Evolutionary conservation across 371 early-diverging fungal species (phyloP).

Genomic region (Batrachochytrium dendrobatidis): DNA sequence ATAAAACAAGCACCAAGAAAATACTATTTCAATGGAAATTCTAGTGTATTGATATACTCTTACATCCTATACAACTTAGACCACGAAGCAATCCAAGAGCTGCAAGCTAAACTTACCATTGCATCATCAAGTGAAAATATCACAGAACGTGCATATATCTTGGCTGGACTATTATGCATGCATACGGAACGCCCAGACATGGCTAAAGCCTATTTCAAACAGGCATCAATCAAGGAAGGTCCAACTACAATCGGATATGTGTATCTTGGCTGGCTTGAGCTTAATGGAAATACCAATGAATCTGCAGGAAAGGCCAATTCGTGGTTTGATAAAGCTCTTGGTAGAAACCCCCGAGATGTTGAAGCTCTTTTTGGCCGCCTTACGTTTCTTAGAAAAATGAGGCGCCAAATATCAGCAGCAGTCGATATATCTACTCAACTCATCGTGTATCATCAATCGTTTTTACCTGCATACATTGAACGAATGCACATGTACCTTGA

Average conservation of each 20-base stretch:
- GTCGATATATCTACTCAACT: constrained; percentile 38
- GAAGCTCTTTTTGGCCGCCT: constrained; percentile 36
- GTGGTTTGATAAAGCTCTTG: constrained; percentile 40
- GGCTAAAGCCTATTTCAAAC: constrained; percentile 20
- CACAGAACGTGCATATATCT: constrained; percentile 19
- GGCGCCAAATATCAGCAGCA: constrained; percentile 27
- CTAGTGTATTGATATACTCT: too few species aligned
- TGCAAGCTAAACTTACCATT: constrained; percentile 40
- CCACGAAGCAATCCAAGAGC: constrained; percentile 36
- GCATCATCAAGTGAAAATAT: constrained; percentile 15
- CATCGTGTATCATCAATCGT: constrained; percentile 29
- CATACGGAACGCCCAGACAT: constrained; percentile 20
- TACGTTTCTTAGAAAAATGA: constrained; percentile 19
- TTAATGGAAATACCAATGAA: constrained; percentile 20
- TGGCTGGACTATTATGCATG: constrained; percentile 29
- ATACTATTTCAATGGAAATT: too few species aligned
- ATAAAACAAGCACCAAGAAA: too few species aligned
- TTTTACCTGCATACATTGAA: constrained; percentile 41
- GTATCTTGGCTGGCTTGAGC: constrained; percentile 38
- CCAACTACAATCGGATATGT: constrained; percentile 15
- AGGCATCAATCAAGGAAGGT: constrained; percentile 11
- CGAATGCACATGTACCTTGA: constrained; percentile 37
- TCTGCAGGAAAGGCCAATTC: constrained; percentile 15
- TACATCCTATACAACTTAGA: too few species aligned
- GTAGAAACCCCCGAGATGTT: constrained; percentile 29